Conservation (phyloP, 495 filamentous ascomycete species). For the Penicillium dipodomyicola region DNA sequence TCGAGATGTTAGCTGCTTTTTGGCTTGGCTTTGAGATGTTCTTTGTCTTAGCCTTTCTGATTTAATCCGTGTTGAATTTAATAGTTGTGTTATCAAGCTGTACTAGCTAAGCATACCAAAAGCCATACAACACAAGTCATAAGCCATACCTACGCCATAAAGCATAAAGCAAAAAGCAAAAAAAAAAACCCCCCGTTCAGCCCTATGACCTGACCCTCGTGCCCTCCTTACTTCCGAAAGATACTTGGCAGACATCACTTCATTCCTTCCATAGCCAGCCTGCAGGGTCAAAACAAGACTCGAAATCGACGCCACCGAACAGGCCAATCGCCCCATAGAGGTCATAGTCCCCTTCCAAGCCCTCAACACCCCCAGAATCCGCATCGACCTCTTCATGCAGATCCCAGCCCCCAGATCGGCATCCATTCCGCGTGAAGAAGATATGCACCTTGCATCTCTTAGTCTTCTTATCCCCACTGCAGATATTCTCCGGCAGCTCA, state of each 20-base stretch:
- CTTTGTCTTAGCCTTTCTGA: background rate
- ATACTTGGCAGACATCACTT: conserved; percentile 15
- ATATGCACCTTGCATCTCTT: conserved; percentile 55
- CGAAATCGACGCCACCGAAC: conserved; percentile 70
- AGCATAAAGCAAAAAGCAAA: background rate
- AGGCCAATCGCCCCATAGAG: conserved; percentile 76
- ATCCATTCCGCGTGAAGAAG: conserved; percentile 76
- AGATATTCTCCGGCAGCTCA: conserved; percentile 26
- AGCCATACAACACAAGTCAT: background rate
- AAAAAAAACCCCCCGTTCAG: conserved; percentile 10
- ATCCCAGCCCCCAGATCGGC: conserved; percentile 66
- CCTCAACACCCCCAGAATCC: conserved; percentile 62
- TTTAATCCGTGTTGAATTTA: background rate
- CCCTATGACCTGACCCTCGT: conserved; percentile 11
- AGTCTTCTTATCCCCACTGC: conserved; percentile 14
- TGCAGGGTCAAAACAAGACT: conserved; percentile 60
- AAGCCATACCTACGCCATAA: background rate
- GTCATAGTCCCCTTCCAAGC: conserved; percentile 78
- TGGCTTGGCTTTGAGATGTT: background rate
- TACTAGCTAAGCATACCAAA: background rate
- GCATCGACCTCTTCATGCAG: conserved; percentile 80
- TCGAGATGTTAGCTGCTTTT: background rate
- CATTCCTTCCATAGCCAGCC: conserved; percentile 42
- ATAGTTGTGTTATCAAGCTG: background rate
- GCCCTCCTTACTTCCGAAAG: background rate